Evolutionary conservation across 1,139 yeast species (phyloP).

Genomic region (Yamadazyma dushanensis): DNA sequence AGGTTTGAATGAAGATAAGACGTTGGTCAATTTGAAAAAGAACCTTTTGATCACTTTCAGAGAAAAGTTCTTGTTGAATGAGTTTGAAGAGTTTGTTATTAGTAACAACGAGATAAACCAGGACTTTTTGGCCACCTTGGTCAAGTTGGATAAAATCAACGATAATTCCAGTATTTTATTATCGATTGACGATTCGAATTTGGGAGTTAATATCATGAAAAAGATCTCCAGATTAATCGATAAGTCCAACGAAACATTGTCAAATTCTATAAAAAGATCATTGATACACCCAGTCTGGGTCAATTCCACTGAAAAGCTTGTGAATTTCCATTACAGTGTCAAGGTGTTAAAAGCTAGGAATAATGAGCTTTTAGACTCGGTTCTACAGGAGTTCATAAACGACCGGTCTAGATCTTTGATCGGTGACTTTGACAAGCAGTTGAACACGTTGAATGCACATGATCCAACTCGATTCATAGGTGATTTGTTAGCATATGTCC

Average conservation of each 20-base stretch:
- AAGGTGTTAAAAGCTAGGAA: conserved; percentile 35
- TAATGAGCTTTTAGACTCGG: conserved; percentile 50
- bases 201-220: conserved; percentile 70
- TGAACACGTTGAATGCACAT: conserved; percentile 53
- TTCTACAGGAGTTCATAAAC: conserved; percentile 47
- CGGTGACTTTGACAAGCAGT: conserved; percentile 60
- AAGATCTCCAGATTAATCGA: conserved; percentile 55
- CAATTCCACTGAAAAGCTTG: conserved; percentile 27
- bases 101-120: conserved; percentile 39
- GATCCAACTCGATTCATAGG: conserved; percentile 85
- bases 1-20: conserved; percentile 41
- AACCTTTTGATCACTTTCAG: conserved; percentile 58
- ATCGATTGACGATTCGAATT: conserved; percentile 64
- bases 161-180: conserved; percentile 68
- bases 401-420: conserved; percentile 56
- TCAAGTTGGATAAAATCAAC: conserved; percentile 63
- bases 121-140: conserved; percentile 62
- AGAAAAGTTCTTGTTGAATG: conserved; percentile 65
- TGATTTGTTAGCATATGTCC: conserved; percentile 86
- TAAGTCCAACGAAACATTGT: conserved; percentile 52
- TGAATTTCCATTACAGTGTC: conserved; percentile 35
- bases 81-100: conserved; percentile 65
- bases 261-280: conserved; percentile 33
- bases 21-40: conserved; percentile 50
- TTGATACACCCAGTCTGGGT: conserved; percentile 37